A percentile compares a stretch with the other conserved stretches of the same genome.
Conservation (phyloP, 208 protist species). For the Leishmania tropica region DNA sequence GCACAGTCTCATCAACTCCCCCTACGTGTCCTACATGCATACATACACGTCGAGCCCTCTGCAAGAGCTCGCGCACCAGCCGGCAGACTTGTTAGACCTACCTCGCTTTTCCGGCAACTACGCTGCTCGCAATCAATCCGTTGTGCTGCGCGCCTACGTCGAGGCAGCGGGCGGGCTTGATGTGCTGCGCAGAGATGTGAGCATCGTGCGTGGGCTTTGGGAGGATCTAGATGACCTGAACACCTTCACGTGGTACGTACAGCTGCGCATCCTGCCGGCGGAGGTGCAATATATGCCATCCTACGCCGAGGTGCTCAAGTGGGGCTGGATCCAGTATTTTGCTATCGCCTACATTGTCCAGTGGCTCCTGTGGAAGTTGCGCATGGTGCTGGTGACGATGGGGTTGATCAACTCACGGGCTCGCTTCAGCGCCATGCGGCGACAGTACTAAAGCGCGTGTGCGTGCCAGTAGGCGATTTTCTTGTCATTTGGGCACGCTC, state of each 20-base stretch:
- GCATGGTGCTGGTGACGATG: conserved; percentile 56
- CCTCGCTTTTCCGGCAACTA: conserved; percentile 55
- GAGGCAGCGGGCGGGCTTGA: conserved; percentile 54
- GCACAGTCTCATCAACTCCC: conserved; percentile 46
- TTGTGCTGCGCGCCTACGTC: conserved; percentile 38
- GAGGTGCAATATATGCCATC: conserved; percentile 67
- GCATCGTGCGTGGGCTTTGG: conserved; percentile 37
- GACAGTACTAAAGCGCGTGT: conserved; percentile 8
- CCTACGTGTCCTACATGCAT: conserved; percentile 52
- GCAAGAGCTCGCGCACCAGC: conserved; percentile 33
- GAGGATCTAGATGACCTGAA: conserved; percentile 67
- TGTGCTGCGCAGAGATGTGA: conserved; percentile 29
- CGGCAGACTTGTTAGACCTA: conserved; percentile 58
- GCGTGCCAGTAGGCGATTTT: not conserved
- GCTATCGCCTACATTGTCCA: conserved; percentile 71
- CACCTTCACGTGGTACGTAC: conserved; percentile 73
- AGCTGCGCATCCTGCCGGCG: conserved; percentile 53
- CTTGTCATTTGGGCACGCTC: too few species aligned
- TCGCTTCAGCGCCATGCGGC: conserved; percentile 39
- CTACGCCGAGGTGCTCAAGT: conserved; percentile 74
- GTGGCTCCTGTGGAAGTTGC: conserved; percentile 75
- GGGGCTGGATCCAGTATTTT: conserved; percentile 88
- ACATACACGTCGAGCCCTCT: conserved; percentile 62
- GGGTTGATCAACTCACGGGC: conserved; percentile 63
- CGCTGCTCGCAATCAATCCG: conserved; percentile 61